phyloP scores from a whole-genome alignment of 805 yeast species.

The Kodamaea kakaduensis region DNA sequence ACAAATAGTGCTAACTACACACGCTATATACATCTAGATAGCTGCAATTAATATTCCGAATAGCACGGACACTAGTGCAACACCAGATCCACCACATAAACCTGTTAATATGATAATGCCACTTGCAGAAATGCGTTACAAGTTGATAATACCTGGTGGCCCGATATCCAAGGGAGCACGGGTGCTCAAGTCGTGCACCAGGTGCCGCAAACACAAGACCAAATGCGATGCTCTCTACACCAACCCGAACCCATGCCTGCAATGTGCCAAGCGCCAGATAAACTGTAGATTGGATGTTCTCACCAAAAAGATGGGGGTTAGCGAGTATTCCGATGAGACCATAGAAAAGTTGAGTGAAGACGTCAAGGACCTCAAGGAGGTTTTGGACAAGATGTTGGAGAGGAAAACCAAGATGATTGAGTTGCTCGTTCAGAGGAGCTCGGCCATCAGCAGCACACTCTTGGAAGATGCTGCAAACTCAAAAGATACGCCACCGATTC shows the following conservation, averaged over 20 bases:
- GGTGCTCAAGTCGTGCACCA: slow-evolving; percentile 49
- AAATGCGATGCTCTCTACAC: slow-evolving; percentile 56
- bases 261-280: slow-evolving; percentile 49
- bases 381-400: slow-evolving; percentile 23
- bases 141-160: slow-evolving; percentile 12
- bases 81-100: too few species aligned
- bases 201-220: slow-evolving; percentile 65
- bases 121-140: slow-evolving; percentile 10
- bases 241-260: slow-evolving; percentile 53
- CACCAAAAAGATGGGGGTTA: slow-evolving; percentile 7
- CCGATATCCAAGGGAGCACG: slow-evolving; percentile 10
- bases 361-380: slow-evolving; percentile 19
- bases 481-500: slow-evolving; percentile 11
- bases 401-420: slow-evolving; percentile 18
- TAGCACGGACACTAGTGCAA: too few species aligned
- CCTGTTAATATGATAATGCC: slow-evolving; percentile 14
- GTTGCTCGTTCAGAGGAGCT: slow-evolving; percentile 11
- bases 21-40: too few species aligned
- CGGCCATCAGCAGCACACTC: slow-evolving; percentile 1
- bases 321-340: slow-evolving; percentile 24
- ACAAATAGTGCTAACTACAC: not conserved
- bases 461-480: not conserved
- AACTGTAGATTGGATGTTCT: slow-evolving; percentile 55
- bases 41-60: too few species aligned
- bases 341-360: slow-evolving; percentile 25